phyloP scores from a whole-genome alignment of 176 grass and related monocot genomes.

The Aechmea fasciata region DNA sequence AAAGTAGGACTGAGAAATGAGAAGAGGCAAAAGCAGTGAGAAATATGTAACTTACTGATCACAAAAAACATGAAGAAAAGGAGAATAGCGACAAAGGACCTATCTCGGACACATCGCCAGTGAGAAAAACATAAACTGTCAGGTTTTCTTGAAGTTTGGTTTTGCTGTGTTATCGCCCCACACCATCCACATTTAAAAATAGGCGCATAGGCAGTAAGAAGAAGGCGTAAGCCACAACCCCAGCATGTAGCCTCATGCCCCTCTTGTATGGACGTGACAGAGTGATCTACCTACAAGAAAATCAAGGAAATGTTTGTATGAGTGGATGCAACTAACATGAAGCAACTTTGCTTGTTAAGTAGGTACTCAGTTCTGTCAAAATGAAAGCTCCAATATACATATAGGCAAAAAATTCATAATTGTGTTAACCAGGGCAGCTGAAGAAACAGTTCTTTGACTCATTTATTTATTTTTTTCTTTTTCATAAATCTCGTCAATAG shows the following conservation, averaged over 20 bases:
- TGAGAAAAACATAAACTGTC: conserved; percentile 69
- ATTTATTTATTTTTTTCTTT: no score
- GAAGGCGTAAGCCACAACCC: conserved; percentile 75
- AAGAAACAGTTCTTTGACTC: no score
- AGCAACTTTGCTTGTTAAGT: not conserved
- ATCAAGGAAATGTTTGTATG: not conserved
- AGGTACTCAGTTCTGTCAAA: not conserved
- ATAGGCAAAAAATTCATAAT: no score
- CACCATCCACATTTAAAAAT: conserved; percentile 98
- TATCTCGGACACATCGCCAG: conserved; percentile 64
- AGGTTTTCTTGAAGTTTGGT: conserved; percentile 51
- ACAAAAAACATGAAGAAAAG: conserved; percentile 72
- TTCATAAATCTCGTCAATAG: no score
- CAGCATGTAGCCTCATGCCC: conserved; percentile 72
- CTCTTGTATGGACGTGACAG: conserved; percentile 52
- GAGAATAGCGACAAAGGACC: conserved; percentile 67
- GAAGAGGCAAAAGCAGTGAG: not conserved
- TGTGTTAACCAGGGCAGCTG: no score
- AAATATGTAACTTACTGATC: conserved; percentile 53
- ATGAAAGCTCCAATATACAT: no score
- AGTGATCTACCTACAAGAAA: conserved; percentile 66
- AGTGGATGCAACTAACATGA: not conserved
- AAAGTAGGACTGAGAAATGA: not conserved
- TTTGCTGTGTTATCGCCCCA: conserved; percentile 67
- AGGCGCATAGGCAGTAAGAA: conserved; percentile 54